A percentile compares a stretch with the other conserved stretches of the same genome.
These are phyloP conservation scores for Russula sp. DNA, from an alignment of 768 basidiomycete species.

Conservation along the genomic window DNA sequence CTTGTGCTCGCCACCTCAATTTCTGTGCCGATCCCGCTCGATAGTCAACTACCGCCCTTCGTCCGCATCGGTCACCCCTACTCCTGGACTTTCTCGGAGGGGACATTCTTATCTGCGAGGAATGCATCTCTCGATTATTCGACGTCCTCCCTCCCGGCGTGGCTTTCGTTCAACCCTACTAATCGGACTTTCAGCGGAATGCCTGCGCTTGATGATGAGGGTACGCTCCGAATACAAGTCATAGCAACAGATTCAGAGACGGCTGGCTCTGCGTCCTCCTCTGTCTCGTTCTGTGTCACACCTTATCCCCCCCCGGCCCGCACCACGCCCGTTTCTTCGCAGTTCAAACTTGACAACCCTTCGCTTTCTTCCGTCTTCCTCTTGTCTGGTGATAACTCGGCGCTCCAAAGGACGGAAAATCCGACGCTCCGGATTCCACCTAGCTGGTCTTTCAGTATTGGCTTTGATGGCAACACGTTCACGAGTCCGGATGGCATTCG, in stretches of 20 bases:
- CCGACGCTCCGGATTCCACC: slow-evolving; percentile 69
- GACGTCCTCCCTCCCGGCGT: slow-evolving; percentile 53
- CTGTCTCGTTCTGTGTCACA: slow-evolving; percentile 52
- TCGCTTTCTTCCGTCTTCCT: slow-evolving; percentile 73
- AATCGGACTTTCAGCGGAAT: slow-evolving; percentile 61
- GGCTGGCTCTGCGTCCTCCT: slow-evolving; percentile 39
- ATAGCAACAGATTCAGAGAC: slow-evolving; percentile 50
- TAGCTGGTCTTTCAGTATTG: slow-evolving; percentile 86
- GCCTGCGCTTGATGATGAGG: slow-evolving; percentile 56
- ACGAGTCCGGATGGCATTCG: slow-evolving; percentile 39
- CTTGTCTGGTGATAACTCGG: slow-evolving; percentile 49
- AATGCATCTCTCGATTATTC: slow-evolving; percentile 44
- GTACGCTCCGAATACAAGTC: slow-evolving; percentile 51
- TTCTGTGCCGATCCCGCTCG: slow-evolving; percentile 51
- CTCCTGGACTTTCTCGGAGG: slow-evolving; percentile 57
- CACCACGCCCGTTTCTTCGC: slow-evolving; percentile 44
- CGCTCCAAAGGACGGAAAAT: slow-evolving; percentile 37
- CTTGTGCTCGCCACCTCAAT: slow-evolving; percentile 28
- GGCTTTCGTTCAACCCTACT: slow-evolving; percentile 66
- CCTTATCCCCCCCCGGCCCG: slow-evolving; percentile 46
- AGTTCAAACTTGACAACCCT: slow-evolving; percentile 52
- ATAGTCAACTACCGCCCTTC: slow-evolving; percentile 69
- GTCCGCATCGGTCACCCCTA: slow-evolving; percentile 61
- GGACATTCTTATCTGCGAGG: slow-evolving; percentile 53
- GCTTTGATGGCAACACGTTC: slow-evolving; percentile 64